These are phyloP conservation scores for Hondaea fermentalgiana DNA, from an alignment of 108 stramenopile genomes.

Conservation along the genomic window DNA sequence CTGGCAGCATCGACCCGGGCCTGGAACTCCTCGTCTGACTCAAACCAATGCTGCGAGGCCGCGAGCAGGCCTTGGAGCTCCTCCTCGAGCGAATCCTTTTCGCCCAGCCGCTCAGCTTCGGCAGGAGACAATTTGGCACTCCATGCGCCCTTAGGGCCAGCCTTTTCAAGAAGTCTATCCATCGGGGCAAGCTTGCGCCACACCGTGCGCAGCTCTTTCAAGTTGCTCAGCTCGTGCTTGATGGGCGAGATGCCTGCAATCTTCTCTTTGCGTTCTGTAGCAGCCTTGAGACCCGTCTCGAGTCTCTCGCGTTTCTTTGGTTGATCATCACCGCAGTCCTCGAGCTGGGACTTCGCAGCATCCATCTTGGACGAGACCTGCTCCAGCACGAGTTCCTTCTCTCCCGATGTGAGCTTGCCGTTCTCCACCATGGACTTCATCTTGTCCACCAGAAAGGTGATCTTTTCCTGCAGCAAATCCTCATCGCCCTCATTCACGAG, in stretches of 20 bases:
- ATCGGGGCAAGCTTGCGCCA: not conserved
- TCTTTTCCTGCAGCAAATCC: conserved; percentile 23
- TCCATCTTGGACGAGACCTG: conserved; percentile 5
- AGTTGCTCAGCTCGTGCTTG: not conserved
- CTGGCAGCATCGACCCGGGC: not conserved
- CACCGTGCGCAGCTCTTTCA: not conserved
- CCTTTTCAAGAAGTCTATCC: not conserved
- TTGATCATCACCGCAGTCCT: not conserved
- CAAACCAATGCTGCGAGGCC: not conserved
- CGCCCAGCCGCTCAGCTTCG: not conserved
- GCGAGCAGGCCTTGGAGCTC: not conserved
- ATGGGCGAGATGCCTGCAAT: not conserved
- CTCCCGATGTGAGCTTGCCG: conserved; percentile 31
- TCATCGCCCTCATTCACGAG: conserved; percentile 61
- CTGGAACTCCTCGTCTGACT: not conserved
- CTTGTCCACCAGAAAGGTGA: conserved; percentile 12
- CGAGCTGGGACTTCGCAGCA: not conserved
- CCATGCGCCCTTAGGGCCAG: not conserved
- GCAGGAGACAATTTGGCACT: not conserved
- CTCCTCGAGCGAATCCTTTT: not conserved
- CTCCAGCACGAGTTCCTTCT: conserved; percentile 23
- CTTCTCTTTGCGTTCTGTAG: not conserved
- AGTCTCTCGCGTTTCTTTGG: not conserved
- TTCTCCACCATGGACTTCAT: conserved; percentile 37
- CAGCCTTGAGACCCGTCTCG: not conserved